phyloP scores from a whole-genome alignment of 1,139 yeast genomes.

The Lodderomyces theae region DNA sequence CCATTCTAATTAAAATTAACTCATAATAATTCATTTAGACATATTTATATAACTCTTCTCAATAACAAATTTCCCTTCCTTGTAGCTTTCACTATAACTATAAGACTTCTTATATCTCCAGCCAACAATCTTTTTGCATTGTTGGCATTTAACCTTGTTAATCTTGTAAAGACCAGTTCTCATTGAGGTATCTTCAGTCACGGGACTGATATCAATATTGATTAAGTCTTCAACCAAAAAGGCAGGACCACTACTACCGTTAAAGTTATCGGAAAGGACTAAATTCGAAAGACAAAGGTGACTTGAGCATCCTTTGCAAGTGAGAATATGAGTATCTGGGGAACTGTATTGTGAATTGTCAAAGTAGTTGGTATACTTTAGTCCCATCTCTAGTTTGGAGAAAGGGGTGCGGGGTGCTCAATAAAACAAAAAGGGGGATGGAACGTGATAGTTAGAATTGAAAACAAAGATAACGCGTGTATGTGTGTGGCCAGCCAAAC shows the following conservation, averaged over 20 bases:
- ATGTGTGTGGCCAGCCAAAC: too few relatives aligned
- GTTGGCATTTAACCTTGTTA: constrained; percentile 62
- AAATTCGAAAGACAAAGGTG: constrained; percentile 50
- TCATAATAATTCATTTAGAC: background rate
- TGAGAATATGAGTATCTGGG: constrained; percentile 39
- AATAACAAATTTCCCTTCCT: constrained; percentile 76
- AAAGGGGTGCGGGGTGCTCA: too few relatives aligned
- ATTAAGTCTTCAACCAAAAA: constrained; percentile 49
- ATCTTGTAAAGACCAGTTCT: constrained; percentile 69
- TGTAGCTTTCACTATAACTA: constrained; percentile 57
- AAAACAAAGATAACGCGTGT: background rate
- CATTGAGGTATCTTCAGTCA: constrained; percentile 48
- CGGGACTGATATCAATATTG: constrained; percentile 35
- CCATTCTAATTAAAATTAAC: too few relatives aligned
- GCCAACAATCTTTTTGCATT: constrained; percentile 62
- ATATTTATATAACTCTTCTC: constrained; percentile 35
- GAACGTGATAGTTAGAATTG: background rate
- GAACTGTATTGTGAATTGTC: constrained; percentile 34
- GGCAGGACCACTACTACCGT: constrained; percentile 54
- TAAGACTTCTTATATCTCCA: constrained; percentile 75
- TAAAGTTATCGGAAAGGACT: constrained; percentile 49
- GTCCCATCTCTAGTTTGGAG: constrained; percentile 31
- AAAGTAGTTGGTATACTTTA: constrained; percentile 38
- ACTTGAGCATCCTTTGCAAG: constrained; percentile 51
- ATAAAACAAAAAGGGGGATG: too few relatives aligned